phyloP scores from a whole-genome alignment of 2,329 filamentous ascomycete species.

The Colletotrichum musicola region DNA sequence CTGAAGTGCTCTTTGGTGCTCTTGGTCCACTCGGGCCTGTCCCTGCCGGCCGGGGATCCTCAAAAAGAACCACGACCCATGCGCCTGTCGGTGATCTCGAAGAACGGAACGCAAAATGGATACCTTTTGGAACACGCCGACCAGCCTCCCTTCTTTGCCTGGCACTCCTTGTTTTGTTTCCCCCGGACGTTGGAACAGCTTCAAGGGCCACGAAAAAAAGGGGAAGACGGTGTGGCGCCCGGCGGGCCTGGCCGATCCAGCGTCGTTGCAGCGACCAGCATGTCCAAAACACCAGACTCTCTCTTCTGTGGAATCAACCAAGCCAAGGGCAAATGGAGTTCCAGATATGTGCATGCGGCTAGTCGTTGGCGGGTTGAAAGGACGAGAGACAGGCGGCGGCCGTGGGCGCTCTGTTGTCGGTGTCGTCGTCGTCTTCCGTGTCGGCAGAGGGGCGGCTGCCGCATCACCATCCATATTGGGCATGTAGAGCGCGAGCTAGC shows the following conservation, averaged over 20 bases:
- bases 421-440: not conserved
- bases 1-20: slow-evolving; percentile 8
- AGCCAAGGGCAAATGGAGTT: slow-evolving; percentile 11
- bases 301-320: slow-evolving; percentile 1
- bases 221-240: slow-evolving; percentile 24
- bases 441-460: slow-evolving; percentile 3
- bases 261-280: slow-evolving; percentile 28
- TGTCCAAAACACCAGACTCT: slow-evolving; percentile 27
- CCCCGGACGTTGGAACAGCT: slow-evolving; percentile 5
- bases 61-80: slow-evolving; percentile 33
- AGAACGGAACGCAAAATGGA: slow-evolving; percentile 36
- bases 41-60: slow-evolving; percentile 33
- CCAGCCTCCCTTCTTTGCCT: slow-evolving; percentile 27
- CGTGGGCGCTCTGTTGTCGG: slow-evolving; percentile 12
- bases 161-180: slow-evolving; percentile 20
- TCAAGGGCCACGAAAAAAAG: not conserved
- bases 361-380: slow-evolving; percentile 26
- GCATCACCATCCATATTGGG: slow-evolving; percentile 5
- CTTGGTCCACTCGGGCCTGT: slow-evolving; percentile 34
- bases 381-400: slow-evolving; percentile 13
- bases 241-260: slow-evolving; percentile 20
- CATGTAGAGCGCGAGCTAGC: not conserved
- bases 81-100: slow-evolving; percentile 38
- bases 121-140: slow-evolving; percentile 32
- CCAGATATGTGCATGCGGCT: slow-evolving; percentile 6